Conservation (phyloP, 192 early-diverging fungal genomes). For the Backusella parvicylindrica region DNA sequence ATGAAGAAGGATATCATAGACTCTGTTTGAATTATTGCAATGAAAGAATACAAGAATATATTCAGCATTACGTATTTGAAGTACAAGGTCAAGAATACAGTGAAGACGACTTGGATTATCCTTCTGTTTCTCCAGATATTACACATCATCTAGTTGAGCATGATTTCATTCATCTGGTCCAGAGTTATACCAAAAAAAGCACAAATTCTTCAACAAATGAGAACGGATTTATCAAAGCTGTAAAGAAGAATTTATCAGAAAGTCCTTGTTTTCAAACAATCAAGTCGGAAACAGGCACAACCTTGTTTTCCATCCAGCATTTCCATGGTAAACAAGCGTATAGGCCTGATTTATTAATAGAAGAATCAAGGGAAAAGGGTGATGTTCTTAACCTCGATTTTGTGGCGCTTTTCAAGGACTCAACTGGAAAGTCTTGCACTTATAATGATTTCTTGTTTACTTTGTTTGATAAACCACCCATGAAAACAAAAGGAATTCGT, state of each 20-base stretch:
- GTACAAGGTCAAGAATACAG: conserved; percentile 54
- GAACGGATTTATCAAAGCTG: conserved; percentile 46
- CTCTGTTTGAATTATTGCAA: conserved; percentile 60
- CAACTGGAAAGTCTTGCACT: conserved; percentile 45
- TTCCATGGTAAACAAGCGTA: conserved; percentile 68
- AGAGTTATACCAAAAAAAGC: conserved; percentile 28
- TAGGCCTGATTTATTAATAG: conserved; percentile 60
- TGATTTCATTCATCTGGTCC: conserved; percentile 68
- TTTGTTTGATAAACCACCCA: conserved; percentile 80
- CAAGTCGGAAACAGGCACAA: conserved; percentile 29
- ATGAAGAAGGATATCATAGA: conserved; percentile 54
- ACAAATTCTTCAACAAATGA: conserved; percentile 40
- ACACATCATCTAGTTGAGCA: conserved; percentile 65
- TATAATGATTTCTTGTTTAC: conserved; percentile 69
- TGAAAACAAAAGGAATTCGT: conserved; percentile 63
- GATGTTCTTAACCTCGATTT: conserved; percentile 80
- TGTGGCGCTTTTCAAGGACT: conserved; percentile 77
- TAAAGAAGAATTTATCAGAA: conserved; percentile 50
- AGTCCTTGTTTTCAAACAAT: conserved; percentile 36
- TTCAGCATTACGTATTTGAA: conserved; percentile 70
- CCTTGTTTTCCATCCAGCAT: conserved; percentile 78
- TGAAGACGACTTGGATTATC: conserved; percentile 56
- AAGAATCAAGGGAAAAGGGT: conserved; percentile 68
- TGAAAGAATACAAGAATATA: conserved; percentile 81
- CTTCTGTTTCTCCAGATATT: conserved; percentile 39